Evolutionary conservation across 345 rosid species (phyloP).

Genomic region (Hypericum perforatum): DNA sequence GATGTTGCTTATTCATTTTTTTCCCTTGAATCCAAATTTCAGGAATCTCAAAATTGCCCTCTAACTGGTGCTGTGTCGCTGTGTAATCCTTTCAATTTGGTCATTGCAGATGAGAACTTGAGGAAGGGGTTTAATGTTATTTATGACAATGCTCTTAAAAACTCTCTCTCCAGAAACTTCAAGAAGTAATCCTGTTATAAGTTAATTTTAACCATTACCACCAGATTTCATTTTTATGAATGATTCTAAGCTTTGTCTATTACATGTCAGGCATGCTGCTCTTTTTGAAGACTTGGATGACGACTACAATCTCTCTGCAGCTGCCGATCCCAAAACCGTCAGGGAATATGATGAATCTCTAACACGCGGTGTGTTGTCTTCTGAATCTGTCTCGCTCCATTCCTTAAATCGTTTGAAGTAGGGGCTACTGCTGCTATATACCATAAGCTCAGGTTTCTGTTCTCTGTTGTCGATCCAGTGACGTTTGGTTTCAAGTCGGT

Average conservation of each 20-base stretch:
- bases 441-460: conserved; percentile 6
- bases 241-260: conserved; percentile 10
- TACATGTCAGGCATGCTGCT: conserved; percentile 53
- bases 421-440: not conserved
- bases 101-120: conserved; percentile 83
- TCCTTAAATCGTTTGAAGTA: not conserved
- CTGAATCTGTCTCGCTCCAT: not conserved
- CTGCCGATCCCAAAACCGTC: conserved; percentile 65
- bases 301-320: conserved; percentile 57
- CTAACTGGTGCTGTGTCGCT: conserved; percentile 76
- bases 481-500: conserved; percentile 90
- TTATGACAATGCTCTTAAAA: conserved; percentile 71
- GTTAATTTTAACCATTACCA: conserved; percentile 7
- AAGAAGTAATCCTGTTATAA: conserved; percentile 37
- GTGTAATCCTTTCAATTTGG: conserved; percentile 93
- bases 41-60: conserved; percentile 62
- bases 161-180: conserved; percentile 53
- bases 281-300: conserved; percentile 83
- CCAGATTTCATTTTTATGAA: not conserved
- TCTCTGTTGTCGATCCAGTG: conserved; percentile 33
- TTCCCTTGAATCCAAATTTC: conserved; percentile 15
- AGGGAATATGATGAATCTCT: conserved; percentile 79
- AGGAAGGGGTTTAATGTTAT: conserved; percentile 82
- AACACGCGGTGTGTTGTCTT: conserved; percentile 47
- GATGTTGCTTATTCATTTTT: conserved; percentile 6